Evolutionary conservation across 257 asterid species (phyloP), one percentile per base, ranked within the genome.

Genomic region (Eustoma russellianum): DNA sequence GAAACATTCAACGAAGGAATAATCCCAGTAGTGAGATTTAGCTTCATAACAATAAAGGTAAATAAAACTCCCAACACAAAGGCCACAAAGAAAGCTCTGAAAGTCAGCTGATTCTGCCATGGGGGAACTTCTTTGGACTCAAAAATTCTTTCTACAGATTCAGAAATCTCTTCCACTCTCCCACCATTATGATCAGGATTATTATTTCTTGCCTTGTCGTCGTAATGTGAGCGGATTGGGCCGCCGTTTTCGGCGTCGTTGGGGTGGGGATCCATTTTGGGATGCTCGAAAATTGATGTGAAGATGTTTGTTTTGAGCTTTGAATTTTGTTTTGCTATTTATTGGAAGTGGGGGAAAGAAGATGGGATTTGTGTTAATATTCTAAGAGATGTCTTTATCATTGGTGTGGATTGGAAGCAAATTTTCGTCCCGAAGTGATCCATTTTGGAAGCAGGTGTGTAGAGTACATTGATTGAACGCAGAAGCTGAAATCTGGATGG

Each of bases 1-100:
- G 97, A 83, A 12, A 90, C 96, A 52, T 86, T 90, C 59, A 90
- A 88, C 0, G 97, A 86, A 1, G 97, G 97, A 63, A 90, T 83
- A 48, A 90, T 86, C 13, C 97, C 96, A 11, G 97, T 90, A 0
- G 97, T 90, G 24, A 90, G 74, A 51, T 87, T 90, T 41, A 90
- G 80, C 76, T 90, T 90, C 96, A 90, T 83, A 3, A 90, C 97
- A 33, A 90, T 83, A 70, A 90, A 86, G 16, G 96, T 86, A 77
- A 90, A 90, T 52, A 90, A 69, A 52, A 90, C 48, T 1, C 78
- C 76, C 61, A 90, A 45, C 13, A 79, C 46, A 54, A 90, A 81
- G 69, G 86, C 76, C 46, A 83, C 96, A 24, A 79, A 43, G 45
- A 86, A 83, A 0, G 97, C 96, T 73, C 97, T 69, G 12, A 86